Base-by-base conservation (phyloP, 768 basidiomycete species). In the Boletus vinaceobasis region DNA sequence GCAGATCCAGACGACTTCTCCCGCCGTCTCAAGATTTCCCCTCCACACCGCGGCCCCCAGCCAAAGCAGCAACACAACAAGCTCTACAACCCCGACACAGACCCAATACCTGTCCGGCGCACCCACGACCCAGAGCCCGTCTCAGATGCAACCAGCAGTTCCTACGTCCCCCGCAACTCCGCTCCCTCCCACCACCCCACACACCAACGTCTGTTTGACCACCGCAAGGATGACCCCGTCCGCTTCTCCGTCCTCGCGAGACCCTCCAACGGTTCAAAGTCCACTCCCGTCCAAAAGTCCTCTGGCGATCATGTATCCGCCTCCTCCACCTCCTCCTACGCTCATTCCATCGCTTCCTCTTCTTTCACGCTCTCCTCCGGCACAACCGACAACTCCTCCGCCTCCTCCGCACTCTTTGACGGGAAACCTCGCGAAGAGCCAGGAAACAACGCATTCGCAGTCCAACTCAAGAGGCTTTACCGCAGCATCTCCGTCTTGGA, bases 201-300 rank as follows among this genome's bases (percentile, higher is more conserved):
- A 6, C 68, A 71, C 43, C 73, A 77, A 9, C 88, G 88, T 57
- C 81, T 97, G 0, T 95, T 93, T 54, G 93, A 98, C 66, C 91
- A 90, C 55, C 80, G 90, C 37, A 86, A 91, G 64, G 90, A 98
- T 68, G 92, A 98, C 68, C 93, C 97, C 0, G 82, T 93, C 32
- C 82, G 88, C 11, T 98, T 98, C 71, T 75, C 83, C 37, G 80
- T 85, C 33, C 78, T 84, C 35, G 74, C 82, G 5, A 80, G 85
- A 39, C 79, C 85, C 9, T 65, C 43, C 56, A 64, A 9, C 47
- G 65, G 62, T 48, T 65, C 66, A 38, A 79, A 79, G 7, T 76
- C 79, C 1, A 60, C 75, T 0, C 81, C 83, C 7, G 75, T 79
- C n/a, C 77, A 82, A 26, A 85, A 85, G 60, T 76, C 79, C 10